Conservation (phyloP, 257 asterid genomes). For the Nicotiana otophora region DNA sequence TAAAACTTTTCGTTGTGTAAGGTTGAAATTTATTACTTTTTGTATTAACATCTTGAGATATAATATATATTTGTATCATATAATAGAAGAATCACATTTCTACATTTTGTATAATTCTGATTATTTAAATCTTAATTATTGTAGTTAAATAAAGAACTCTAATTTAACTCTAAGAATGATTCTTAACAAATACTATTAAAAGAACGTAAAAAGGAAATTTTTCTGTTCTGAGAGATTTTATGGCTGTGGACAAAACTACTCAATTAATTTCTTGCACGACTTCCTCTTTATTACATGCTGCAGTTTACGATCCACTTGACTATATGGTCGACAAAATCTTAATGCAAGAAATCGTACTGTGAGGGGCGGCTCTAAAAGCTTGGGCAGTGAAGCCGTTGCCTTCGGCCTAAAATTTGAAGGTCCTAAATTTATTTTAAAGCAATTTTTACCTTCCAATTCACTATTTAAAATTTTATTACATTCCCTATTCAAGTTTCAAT, state of each 20-base stretch:
- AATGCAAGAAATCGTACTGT: too few relatives aligned
- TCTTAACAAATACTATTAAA: not conserved
- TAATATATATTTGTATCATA: not conserved
- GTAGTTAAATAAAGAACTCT: not conserved
- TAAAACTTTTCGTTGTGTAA: not conserved
- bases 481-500: too few relatives aligned
- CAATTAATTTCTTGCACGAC: not conserved
- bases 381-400: too few relatives aligned
- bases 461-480: too few relatives aligned
- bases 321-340: too few relatives aligned
- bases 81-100: not conserved
- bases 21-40: not conserved
- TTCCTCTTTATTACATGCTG: too few relatives aligned
- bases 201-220: not conserved
- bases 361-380: too few relatives aligned
- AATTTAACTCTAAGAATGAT: not conserved
- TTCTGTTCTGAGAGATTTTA: not conserved
- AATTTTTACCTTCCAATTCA: too few relatives aligned
- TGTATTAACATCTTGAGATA: not conserved
- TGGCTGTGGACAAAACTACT: not conserved
- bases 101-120: not conserved
- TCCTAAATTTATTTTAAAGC: too few relatives aligned
- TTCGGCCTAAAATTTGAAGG: too few relatives aligned
- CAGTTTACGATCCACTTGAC: too few relatives aligned
- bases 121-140: not conserved